phyloP scores from a whole-genome alignment of 257 asterid genomes.

The Solanum okadae region DNA sequence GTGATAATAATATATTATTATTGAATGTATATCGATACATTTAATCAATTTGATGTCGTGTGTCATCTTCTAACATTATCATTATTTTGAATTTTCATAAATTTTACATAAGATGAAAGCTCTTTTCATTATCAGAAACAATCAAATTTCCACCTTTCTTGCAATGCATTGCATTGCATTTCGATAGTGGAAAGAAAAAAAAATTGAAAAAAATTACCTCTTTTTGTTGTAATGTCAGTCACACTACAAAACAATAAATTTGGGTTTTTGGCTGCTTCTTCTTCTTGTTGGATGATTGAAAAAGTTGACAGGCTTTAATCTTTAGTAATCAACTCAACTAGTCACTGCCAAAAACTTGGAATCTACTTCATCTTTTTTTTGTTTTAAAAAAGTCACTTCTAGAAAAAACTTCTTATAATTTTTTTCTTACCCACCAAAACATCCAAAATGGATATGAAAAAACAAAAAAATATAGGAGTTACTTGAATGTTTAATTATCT shows the following conservation, averaged over 20 bases:
- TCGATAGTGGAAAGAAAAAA: background rate
- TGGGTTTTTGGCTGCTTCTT: background rate
- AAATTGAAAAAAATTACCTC: background rate
- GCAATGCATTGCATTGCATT: background rate
- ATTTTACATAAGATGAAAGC: no score
- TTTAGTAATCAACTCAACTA: background rate
- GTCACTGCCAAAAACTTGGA: background rate
- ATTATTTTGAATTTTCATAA: background rate
- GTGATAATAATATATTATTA: background rate
- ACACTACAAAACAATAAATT: background rate
- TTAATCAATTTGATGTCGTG: background rate
- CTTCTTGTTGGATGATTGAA: background rate
- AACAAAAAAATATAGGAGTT: background rate
- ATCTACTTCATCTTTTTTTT: background rate
- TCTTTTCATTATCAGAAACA: no score
- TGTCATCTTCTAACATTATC: background rate
- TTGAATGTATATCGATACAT: no score
- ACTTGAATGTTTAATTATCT: background rate
- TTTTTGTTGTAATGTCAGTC: background rate
- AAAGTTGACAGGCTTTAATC: background rate
- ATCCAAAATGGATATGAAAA: background rate
- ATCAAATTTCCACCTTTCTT: background rate
- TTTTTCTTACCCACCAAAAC: background rate
- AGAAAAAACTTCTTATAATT: background rate
- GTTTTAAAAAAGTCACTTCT: background rate